These are phyloP conservation scores for Cryphonectria naterciae DNA, from an alignment of 2,329 filamentous ascomycete species.

Conservation along the genomic window DNA sequence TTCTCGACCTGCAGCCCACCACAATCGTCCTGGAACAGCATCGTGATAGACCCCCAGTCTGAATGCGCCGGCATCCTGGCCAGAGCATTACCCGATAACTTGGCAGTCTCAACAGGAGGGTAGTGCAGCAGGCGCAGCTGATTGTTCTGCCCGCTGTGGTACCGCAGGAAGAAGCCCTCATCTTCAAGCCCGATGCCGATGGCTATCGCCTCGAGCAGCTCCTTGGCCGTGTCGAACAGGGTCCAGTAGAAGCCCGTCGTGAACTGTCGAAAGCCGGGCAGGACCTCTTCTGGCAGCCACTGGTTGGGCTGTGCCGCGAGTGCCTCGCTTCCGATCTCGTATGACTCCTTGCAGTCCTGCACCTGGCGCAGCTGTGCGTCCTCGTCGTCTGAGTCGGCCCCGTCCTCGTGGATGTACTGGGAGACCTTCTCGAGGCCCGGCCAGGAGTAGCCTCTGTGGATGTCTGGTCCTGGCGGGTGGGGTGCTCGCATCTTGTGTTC, in stretches of 20 bases:
- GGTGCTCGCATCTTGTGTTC: conserved; percentile 43
- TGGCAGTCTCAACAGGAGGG: conserved; percentile 38
- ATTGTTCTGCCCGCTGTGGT: conserved; percentile 60
- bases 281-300: conserved; percentile 43
- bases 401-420: conserved; percentile 31
- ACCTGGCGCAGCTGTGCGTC: conserved; percentile 27
- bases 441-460: conserved; percentile 33
- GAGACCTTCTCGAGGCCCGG: conserved; percentile 34
- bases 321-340: conserved; percentile 27
- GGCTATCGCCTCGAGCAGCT: conserved; percentile 38
- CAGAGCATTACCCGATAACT: conserved; percentile 35
- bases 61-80: conserved; percentile 38
- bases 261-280: conserved; percentile 43
- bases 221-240: conserved; percentile 36
- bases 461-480: conserved; percentile 36
- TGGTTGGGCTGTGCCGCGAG: conserved; percentile 38
- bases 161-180: conserved; percentile 33
- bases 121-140: conserved; percentile 65
- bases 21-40: conserved; percentile 49
- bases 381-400: conserved; percentile 23
- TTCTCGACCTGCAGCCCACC: conserved; percentile 48
- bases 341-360: conserved; percentile 39
- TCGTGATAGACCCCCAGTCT: conserved; percentile 46
- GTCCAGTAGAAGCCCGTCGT: conserved; percentile 38
- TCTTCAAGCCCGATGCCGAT: conserved; percentile 40